Evolutionary conservation across 257 asterid species (phyloP).

Genomic region (Solanum pennellii): DNA sequence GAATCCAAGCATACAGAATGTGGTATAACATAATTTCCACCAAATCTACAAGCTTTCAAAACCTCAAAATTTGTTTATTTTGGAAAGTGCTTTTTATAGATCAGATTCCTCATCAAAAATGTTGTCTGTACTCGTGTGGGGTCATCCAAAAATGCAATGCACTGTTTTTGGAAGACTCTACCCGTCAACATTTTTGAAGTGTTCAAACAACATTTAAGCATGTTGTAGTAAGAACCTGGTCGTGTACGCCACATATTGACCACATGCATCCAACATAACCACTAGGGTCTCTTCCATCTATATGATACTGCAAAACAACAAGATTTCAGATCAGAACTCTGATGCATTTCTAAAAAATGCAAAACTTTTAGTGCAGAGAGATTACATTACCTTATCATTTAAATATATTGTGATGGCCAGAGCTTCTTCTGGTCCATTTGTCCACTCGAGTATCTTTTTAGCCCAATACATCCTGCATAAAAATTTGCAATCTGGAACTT

Average conservation of each 20-base stretch:
- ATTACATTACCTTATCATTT: slow-evolving; percentile 59
- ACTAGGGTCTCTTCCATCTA: slow-evolving; percentile 92
- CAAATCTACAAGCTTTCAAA: not conserved
- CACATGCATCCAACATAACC: slow-evolving; percentile 99
- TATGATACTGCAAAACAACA: slow-evolving; percentile 50
- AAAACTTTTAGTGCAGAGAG: not conserved
- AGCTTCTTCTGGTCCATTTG: slow-evolving; percentile 89
- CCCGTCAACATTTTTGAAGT: not conserved
- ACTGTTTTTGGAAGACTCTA: not conserved
- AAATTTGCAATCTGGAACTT: not conserved
- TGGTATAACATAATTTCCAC: not conserved
- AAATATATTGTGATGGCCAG: slow-evolving; percentile 62
- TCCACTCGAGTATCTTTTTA: slow-evolving; percentile 97
- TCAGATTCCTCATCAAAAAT: not conserved
- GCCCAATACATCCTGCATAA: slow-evolving; percentile 97
- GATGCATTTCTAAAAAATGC: not conserved
- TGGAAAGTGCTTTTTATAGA: not conserved
- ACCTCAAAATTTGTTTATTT: not conserved
- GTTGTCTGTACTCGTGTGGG: not conserved
- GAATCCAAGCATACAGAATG: not conserved
- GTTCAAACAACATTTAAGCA: not conserved
- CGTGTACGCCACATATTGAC: slow-evolving; percentile 96
- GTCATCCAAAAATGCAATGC: not conserved
- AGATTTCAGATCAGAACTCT: not conserved
- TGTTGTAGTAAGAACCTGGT: slow-evolving; percentile 44